Conservation (phyloP, 257 asterid genomes). For the Capsicum chinense region DNA sequence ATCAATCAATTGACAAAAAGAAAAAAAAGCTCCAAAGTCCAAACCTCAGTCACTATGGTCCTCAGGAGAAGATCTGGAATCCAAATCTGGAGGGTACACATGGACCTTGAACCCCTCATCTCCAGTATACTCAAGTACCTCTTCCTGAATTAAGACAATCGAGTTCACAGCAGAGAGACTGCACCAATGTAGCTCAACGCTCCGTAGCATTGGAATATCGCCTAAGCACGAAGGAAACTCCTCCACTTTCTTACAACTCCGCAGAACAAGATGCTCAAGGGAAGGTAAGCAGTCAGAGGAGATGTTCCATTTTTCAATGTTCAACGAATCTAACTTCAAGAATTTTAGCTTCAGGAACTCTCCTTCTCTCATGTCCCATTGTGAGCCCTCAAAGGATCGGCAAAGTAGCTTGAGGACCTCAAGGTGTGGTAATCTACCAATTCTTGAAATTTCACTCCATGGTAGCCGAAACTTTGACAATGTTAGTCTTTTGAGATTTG, state of each 20-base stretch:
- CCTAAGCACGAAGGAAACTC: slow-evolving; percentile 26
- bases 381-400: neutral
- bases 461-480: slow-evolving; percentile 25
- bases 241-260: slow-evolving; percentile 9
- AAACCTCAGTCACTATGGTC: neutral
- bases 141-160: neutral
- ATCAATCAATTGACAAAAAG: neutral
- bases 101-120: slow-evolving; percentile 7
- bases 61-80: neutral
- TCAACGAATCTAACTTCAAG: neutral
- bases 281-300: slow-evolving; percentile 12
- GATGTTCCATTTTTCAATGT: slow-evolving; percentile 11
- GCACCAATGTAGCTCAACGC: slow-evolving; percentile 22
- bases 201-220: neutral
- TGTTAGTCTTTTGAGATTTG: slow-evolving; percentile 29
- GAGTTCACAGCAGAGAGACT: neutral
- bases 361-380: slow-evolving; percentile 22
- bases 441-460: neutral
- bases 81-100: neutral
- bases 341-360: slow-evolving; percentile 19
- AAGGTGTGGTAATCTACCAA: neutral
- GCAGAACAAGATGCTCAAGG: slow-evolving; percentile 18
- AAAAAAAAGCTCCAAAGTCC: neutral
- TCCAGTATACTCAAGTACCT: neutral
- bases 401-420: slow-evolving; percentile 13